These are phyloP conservation scores for Diaporthe capsici DNA, from an alignment of 2,329 filamentous ascomycete species.

Conservation along the genomic window DNA sequence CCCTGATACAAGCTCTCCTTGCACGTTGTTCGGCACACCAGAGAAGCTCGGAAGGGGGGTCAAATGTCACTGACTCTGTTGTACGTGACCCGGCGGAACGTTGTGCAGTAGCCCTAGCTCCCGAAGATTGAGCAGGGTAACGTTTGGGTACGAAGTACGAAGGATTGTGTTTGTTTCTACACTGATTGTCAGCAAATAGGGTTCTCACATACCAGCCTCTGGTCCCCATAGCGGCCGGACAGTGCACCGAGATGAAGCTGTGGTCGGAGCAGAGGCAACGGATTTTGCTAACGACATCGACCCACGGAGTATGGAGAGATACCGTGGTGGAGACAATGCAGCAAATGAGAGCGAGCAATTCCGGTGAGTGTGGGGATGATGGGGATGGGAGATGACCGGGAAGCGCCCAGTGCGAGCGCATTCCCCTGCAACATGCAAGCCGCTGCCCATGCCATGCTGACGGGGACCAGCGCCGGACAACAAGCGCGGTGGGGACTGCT, in stretches of 20 bases:
- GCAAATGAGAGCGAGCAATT: conserved; percentile 38
- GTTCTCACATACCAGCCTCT: conserved; percentile 32
- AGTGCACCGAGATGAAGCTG: conserved; percentile 33
- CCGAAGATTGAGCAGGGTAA: conserved; percentile 35
- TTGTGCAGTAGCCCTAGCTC: conserved; percentile 37
- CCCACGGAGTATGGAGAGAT: conserved; percentile 36
- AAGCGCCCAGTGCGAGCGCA: conserved; percentile 47
- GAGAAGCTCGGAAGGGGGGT: conserved; percentile 30
- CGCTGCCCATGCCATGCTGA: conserved; percentile 37
- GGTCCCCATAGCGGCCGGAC: conserved; percentile 31
- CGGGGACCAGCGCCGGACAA: conserved; percentile 42
- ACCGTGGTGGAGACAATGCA: conserved; percentile 34
- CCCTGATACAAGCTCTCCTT: conserved; percentile 35
- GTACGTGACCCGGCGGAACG: conserved; percentile 28
- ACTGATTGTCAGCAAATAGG: conserved; percentile 39
- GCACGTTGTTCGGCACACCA: conserved; percentile 37
- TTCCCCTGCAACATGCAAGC: conserved; percentile 39
- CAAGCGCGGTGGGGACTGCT: conserved; percentile 41
- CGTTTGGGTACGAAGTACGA: conserved; percentile 27
- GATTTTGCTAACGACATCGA: conserved; percentile 31
- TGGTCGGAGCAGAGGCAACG: conserved; percentile 34
- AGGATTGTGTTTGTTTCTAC: conserved; percentile 32
- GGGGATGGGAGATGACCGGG: conserved; percentile 44
- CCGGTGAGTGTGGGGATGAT: conserved; percentile 36
- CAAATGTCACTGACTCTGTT: conserved; percentile 31